Evolutionary conservation across 2,329 filamentous ascomycete species (phyloP).

Genomic region (Fusarium albosuccineum): DNA sequence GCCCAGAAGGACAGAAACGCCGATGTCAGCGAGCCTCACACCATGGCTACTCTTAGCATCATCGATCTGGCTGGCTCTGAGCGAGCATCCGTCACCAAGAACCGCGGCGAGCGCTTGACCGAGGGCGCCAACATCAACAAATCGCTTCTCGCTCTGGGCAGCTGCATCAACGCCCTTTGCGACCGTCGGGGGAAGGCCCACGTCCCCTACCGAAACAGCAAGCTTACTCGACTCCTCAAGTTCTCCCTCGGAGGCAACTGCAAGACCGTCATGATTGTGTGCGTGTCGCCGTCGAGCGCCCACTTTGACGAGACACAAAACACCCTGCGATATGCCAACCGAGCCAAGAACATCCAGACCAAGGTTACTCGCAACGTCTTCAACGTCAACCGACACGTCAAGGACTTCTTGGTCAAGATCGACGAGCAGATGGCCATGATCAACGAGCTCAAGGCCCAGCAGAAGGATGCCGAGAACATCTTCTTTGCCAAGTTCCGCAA

Average conservation of each 20-base stretch:
- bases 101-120: constrained; percentile 88
- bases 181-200: constrained; percentile 92
- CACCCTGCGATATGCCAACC: constrained; percentile 95
- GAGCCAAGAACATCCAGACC: constrained; percentile 99
- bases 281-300: constrained; percentile 93
- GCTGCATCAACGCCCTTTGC: constrained; percentile 98
- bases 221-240: constrained; percentile 93
- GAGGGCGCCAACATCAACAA: constrained; percentile 99
- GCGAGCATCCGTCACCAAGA: constrained; percentile 95
- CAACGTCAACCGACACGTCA: constrained; percentile 98
- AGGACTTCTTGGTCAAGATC: constrained; percentile 99
- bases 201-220: constrained; percentile 97
- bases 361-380: constrained; percentile 99
- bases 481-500: constrained; percentile 93
- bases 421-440: constrained; percentile 98
- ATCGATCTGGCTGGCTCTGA: constrained; percentile 98
- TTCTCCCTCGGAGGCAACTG: constrained; percentile 98
- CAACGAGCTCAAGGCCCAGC: constrained; percentile 92
- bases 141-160: constrained; percentile 91
- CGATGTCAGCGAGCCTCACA: constrained; percentile 91
- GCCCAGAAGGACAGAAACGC: constrained; percentile 95
- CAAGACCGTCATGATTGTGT: constrained; percentile 99
- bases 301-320: constrained; percentile 99
- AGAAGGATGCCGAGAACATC: constrained; percentile 85
- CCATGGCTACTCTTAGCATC: constrained; percentile 97